Conservation (phyloP, 1,139 yeast genomes). For the Yamadazyma conglobata region DNA sequence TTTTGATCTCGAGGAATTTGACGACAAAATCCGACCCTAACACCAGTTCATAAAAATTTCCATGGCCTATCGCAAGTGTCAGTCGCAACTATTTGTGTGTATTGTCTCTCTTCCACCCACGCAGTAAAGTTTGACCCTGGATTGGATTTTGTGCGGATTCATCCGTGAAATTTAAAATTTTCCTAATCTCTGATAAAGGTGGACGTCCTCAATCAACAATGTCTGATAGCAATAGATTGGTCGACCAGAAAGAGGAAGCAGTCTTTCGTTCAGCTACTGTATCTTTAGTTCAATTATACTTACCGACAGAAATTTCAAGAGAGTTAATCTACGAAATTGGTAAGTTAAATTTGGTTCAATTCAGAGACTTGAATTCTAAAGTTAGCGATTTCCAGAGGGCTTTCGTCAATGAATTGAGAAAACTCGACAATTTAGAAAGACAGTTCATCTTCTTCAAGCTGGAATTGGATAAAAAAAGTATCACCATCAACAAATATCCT, state of each 20-base stretch:
- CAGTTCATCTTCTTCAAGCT: slow-evolving; percentile 52
- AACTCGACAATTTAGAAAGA: slow-evolving; percentile 65
- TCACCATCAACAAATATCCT: slow-evolving; percentile 43
- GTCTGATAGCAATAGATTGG: too few species aligned
- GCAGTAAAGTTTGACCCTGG: too few species aligned
- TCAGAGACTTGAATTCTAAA: slow-evolving; percentile 65
- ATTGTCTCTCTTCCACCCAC: too few species aligned
- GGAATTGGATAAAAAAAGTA: slow-evolving; percentile 47
- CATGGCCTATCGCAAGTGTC: too few species aligned
- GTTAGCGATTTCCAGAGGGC: slow-evolving; percentile 71
- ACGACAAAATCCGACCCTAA: too few species aligned
- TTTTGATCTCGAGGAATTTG: too few species aligned
- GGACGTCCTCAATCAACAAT: too few species aligned
- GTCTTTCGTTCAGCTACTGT: slow-evolving; percentile 82
- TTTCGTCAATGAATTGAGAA: slow-evolving; percentile 65
- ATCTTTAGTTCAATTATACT: slow-evolving; percentile 71
- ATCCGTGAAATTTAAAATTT: too few species aligned
- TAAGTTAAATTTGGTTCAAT: slow-evolving; percentile 59
- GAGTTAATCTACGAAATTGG: slow-evolving; percentile 66
- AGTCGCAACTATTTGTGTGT: too few species aligned
- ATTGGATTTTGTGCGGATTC: too few species aligned
- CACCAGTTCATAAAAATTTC: too few species aligned
- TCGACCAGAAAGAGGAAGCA: slow-evolving; percentile 50
- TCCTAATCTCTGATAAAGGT: too few species aligned
- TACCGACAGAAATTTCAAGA: slow-evolving; percentile 68